These are phyloP conservation scores for Dipteronia dyeriana DNA, from an alignment of 345 rosid species.

Conservation along the genomic window DNA sequence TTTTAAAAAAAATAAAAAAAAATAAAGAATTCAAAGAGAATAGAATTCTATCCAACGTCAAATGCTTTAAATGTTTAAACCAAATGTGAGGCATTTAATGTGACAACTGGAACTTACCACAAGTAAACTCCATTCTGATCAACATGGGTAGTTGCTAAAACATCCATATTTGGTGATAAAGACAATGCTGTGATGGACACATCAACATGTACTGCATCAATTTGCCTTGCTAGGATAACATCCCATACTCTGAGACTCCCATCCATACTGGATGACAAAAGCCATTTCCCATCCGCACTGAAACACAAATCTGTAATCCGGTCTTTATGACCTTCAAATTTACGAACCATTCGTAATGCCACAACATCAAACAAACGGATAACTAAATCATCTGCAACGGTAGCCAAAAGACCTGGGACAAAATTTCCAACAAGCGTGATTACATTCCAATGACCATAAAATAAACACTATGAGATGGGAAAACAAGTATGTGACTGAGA, in stretches of 20 bases:
- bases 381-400: conserved; percentile 82
- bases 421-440: conserved; percentile 13
- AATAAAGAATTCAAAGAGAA: not conserved
- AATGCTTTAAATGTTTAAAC: conserved; percentile 1
- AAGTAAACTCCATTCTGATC: conserved; percentile 89
- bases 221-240: conserved; percentile 82
- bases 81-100: conserved; percentile 9
- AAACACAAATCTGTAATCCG: conserved; percentile 86
- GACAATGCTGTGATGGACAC: conserved; percentile 87
- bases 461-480: not conserved
- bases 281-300: conserved; percentile 98
- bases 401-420: conserved; percentile 81
- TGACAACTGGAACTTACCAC: conserved; percentile 53
- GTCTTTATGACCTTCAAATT: conserved; percentile 93
- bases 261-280: conserved; percentile 93
- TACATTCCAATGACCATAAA: conserved; percentile 10
- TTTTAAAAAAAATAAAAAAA: not conserved
- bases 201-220: conserved; percentile 83
- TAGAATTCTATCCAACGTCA: not conserved
- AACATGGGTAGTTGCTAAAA: conserved; percentile 90
- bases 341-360: conserved; percentile 82
- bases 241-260: conserved; percentile 96
- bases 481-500: not conserved
- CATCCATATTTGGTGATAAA: conserved; percentile 91
- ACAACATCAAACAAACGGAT: conserved; percentile 78